Conservation (phyloP, 805 yeast species). For the Jamesozyma hellenica region DNA sequence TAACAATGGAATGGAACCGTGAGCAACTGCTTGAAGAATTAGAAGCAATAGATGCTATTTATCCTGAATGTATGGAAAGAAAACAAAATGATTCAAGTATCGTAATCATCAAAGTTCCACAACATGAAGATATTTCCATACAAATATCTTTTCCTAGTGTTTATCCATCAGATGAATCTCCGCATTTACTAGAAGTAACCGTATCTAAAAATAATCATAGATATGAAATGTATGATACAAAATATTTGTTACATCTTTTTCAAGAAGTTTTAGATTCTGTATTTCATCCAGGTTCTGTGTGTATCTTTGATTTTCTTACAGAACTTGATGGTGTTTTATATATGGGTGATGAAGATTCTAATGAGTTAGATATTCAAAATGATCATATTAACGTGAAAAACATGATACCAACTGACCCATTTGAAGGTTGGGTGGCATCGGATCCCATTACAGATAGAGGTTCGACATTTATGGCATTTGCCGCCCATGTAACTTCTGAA, state of each 20-base stretch:
- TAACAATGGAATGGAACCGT: constrained; percentile 9
- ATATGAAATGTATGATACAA: constrained; percentile 32
- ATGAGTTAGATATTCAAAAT: constrained; percentile 15
- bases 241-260: constrained; percentile 39
- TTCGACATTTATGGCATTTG: constrained; percentile 75
- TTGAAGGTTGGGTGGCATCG: constrained; percentile 68
- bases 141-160: constrained; percentile 59
- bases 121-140: constrained; percentile 49
- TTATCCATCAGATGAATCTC: constrained; percentile 57
- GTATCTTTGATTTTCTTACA: constrained; percentile 65
- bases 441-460: constrained; percentile 76
- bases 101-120: constrained; percentile 44
- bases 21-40: constrained; percentile 48
- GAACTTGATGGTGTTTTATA: constrained; percentile 51
- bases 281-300: constrained; percentile 53
- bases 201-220: constrained; percentile 17
- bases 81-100: constrained; percentile 30
- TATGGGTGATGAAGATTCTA: constrained; percentile 21
- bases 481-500: constrained; percentile 50
- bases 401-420: constrained; percentile 33
- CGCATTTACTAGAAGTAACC: constrained; percentile 50
- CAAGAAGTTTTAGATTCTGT: constrained; percentile 44
- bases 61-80: constrained; percentile 48
- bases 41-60: constrained; percentile 78
- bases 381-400: constrained; percentile 7